Conservation (phyloP, 768 basidiomycete species). For the Coprinopsis strossmayeri region DNA sequence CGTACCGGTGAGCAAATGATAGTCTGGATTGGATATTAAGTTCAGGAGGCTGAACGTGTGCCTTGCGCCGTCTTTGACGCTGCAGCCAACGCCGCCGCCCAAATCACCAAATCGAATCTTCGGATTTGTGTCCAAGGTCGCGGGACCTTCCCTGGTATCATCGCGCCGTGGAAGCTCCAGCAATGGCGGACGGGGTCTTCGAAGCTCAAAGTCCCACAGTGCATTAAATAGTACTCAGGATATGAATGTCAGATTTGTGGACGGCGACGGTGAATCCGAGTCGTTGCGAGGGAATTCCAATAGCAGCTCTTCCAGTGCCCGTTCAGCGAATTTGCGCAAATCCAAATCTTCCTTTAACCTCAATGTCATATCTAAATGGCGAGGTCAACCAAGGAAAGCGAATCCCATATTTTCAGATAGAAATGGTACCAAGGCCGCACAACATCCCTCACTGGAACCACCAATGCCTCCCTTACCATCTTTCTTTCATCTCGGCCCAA, state of each 20-base stretch:
- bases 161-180: conserved; percentile 24
- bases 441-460: conserved; percentile 31
- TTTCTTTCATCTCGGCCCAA: conserved; percentile 15
- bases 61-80: too few species aligned
- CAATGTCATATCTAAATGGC: conserved; percentile 30
- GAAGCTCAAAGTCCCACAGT: conserved; percentile 30
- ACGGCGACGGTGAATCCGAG: conserved; percentile 21
- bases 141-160: conserved; percentile 33
- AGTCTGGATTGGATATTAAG: too few species aligned
- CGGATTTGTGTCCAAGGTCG: conserved; percentile 31
- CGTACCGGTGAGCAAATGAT: conserved; percentile 18
- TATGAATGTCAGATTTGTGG: conserved; percentile 25
- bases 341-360: conserved; percentile 34
- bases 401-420: conserved; percentile 22
- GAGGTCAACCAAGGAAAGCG: conserved; percentile 33
- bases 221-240: conserved; percentile 24
- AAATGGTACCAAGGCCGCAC: conserved; percentile 24
- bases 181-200: conserved; percentile 22
- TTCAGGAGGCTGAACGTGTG: too few species aligned
- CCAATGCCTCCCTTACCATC: conserved; percentile 25
- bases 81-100: conserved; percentile 41
- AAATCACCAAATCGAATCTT: conserved; percentile 30
- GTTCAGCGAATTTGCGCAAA: conserved; percentile 35
- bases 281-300: conserved; percentile 17
- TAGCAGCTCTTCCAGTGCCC: conserved; percentile 22